A percentile compares a stretch with the other conserved stretches of the same genome.
Conservation (phyloP, 2,329 filamentous ascomycete species). For the Ophiosphaerella narmari region DNA sequence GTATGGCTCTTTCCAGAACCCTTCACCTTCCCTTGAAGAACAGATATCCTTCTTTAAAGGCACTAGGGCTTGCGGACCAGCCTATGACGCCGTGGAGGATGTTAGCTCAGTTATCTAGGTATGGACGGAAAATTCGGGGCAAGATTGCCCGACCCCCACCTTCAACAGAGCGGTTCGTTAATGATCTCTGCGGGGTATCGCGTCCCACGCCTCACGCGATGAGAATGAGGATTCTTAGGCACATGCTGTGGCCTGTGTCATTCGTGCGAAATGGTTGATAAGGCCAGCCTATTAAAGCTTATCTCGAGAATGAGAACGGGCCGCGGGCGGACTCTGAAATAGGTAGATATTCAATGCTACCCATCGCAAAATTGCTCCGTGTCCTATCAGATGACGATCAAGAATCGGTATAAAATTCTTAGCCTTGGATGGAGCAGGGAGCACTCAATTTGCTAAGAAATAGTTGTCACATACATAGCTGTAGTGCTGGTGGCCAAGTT, state of each 20-base stretch:
- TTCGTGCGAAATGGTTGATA: no score
- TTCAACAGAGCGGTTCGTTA: conserved; percentile 4
- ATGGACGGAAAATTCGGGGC: conserved; percentile 30
- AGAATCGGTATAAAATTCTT: no score
- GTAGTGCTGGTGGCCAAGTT: no score
- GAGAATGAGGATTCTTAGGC: background rate
- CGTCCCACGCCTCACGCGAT: background rate
- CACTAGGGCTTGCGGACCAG: conserved; percentile 26
- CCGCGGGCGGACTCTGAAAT: no score
- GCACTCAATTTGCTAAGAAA: no score
- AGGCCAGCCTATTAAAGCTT: no score
- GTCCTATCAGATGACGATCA: no score
- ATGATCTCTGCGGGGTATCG: conserved; percentile 8
- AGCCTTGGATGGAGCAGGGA: no score
- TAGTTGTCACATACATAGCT: no score
- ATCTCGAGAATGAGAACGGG: no score
- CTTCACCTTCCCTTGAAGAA: background rate
- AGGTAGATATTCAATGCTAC: no score
- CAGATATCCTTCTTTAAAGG: background rate
- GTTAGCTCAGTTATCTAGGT: conserved; percentile 9
- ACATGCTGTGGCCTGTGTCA: background rate
- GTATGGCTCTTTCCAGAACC: background rate
- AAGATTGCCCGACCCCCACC: conserved; percentile 19
- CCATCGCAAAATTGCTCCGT: no score
- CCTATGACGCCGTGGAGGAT: conserved; percentile 2